phyloP scores from a whole-genome alignment of 1,284 basidiomycete genomes.

The Ustilago crameri region DNA sequence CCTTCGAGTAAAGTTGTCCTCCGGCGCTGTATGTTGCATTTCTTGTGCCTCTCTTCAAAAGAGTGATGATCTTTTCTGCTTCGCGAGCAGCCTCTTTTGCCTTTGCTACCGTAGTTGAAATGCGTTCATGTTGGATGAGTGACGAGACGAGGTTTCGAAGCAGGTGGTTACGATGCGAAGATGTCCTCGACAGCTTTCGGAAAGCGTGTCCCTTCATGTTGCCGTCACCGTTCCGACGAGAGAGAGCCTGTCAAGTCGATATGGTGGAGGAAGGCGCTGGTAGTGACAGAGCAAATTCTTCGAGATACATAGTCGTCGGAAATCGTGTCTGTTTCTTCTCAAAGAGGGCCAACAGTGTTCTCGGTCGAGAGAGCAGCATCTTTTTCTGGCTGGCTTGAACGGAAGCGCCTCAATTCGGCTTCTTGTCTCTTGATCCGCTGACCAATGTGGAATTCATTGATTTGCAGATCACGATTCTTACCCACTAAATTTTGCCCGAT shows the following conservation, averaged over 20 bases:
- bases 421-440: no score
- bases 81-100: constrained; percentile 89
- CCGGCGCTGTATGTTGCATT: constrained; percentile 50
- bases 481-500: neutral
- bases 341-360: constrained; percentile 19
- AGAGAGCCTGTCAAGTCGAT: neutral
- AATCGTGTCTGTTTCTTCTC: constrained; percentile 15
- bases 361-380: constrained; percentile 33
- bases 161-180: constrained; percentile 47
- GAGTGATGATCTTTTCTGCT: constrained; percentile 83
- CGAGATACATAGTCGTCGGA: no score
- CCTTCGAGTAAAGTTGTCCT: constrained; percentile 58
- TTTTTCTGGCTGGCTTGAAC: constrained; percentile 12
- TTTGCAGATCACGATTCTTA: neutral
- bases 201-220: constrained; percentile 67
- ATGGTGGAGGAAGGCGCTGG: no score
- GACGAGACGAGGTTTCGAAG: constrained; percentile 86
- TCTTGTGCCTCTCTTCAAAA: constrained; percentile 58
- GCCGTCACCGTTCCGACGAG: neutral
- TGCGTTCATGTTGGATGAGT: constrained; percentile 92
- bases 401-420: constrained; percentile 12
- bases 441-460: neutral
- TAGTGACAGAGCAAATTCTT: no score
- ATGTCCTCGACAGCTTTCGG: constrained; percentile 62
- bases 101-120: constrained; percentile 95